Conservation (phyloP, 495 filamentous ascomycete species). For the Tuber brumale region DNA sequence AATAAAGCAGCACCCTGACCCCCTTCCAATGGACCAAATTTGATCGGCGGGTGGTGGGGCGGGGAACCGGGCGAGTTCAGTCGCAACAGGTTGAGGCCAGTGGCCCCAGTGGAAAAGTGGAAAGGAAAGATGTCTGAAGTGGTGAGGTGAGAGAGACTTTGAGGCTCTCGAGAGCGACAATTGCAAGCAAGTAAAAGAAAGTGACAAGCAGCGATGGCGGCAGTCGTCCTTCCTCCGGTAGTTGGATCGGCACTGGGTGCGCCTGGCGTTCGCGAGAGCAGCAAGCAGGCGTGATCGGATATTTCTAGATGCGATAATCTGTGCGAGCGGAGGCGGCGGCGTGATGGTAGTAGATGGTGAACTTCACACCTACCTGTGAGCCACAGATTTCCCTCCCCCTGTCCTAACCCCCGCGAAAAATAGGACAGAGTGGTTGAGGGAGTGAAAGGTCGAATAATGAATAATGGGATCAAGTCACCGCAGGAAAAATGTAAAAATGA, state of each 20-base stretch:
- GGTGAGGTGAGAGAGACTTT: slow-evolving; percentile 24
- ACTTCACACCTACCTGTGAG: slow-evolving; percentile 28
- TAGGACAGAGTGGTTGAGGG: not conserved
- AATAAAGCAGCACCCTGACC: not conserved
- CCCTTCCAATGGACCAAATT: not conserved
- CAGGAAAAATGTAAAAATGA: not conserved
- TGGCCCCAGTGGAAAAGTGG: slow-evolving; percentile 29
- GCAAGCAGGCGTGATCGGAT: slow-evolving; percentile 33
- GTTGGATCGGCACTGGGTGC: slow-evolving; percentile 36
- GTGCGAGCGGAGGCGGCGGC: slow-evolving; percentile 23
- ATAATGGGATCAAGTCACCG: not conserved
- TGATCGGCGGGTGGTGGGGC: not conserved
- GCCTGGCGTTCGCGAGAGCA: slow-evolving; percentile 31
- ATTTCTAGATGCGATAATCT: slow-evolving; percentile 36
- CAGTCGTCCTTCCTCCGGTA: slow-evolving; percentile 31
- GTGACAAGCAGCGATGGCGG: slow-evolving; percentile 6
- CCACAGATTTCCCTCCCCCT: slow-evolving; percentile 1
- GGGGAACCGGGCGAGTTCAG: slow-evolving; percentile 22
- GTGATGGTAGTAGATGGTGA: slow-evolving; percentile 36
- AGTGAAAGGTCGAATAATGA: not conserved
- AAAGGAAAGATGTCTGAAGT: slow-evolving; percentile 28
- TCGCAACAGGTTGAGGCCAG: slow-evolving; percentile 35
- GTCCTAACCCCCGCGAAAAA: not conserved
- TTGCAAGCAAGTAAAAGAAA: not conserved
- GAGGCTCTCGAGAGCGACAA: slow-evolving; percentile 25